A percentile compares a stretch with the other conserved stretches of the same genome.
phyloP scores from a whole-genome alignment of 1,139 yeast species.

The Blastobotrys illinoisensis region DNA sequence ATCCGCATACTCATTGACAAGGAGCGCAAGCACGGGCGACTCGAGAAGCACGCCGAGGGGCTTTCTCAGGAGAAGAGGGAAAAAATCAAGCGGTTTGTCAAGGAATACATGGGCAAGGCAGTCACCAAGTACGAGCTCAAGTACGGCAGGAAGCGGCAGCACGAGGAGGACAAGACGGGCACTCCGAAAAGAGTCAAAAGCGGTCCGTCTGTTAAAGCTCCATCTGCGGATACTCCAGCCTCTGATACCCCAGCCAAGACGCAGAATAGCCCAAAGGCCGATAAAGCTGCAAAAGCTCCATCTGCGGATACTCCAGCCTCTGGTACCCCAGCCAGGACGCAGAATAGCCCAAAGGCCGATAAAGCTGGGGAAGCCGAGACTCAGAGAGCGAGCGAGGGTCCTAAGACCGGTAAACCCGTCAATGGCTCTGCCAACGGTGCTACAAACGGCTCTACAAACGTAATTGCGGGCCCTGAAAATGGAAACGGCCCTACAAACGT shows the following conservation, averaged over 20 bases:
- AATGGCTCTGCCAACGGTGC: not conserved
- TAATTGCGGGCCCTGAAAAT: too few relatives aligned
- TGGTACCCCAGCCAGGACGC: too few relatives aligned
- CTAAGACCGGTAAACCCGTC: not conserved
- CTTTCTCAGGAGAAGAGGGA: constrained; percentile 57
- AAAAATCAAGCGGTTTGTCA: constrained; percentile 62
- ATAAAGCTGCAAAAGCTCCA: too few relatives aligned
- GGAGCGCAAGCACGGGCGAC: constrained; percentile 38
- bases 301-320: not conserved
- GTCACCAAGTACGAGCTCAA: constrained; percentile 41
- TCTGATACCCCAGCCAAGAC: too few relatives aligned
- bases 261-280: too few relatives aligned
- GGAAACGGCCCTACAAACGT: not conserved
- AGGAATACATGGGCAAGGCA: constrained; percentile 70
- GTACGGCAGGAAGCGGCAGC: constrained; percentile 5
- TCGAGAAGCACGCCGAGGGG: constrained; percentile 38
- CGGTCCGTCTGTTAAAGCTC: too few relatives aligned
- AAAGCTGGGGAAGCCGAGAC: too few relatives aligned
- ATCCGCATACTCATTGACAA: constrained; percentile 58
- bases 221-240: too few relatives aligned
- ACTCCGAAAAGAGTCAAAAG: not conserved
- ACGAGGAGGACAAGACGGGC: constrained; percentile 7
- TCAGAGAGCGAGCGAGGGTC: not conserved
- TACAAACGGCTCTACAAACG: not conserved
- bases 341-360: too few relatives aligned